A percentile compares a stretch with the other conserved stretches of the same genome.
Conservation (phyloP, 2,329 filamentous ascomycete genomes). For the Diaporthe eres region DNA sequence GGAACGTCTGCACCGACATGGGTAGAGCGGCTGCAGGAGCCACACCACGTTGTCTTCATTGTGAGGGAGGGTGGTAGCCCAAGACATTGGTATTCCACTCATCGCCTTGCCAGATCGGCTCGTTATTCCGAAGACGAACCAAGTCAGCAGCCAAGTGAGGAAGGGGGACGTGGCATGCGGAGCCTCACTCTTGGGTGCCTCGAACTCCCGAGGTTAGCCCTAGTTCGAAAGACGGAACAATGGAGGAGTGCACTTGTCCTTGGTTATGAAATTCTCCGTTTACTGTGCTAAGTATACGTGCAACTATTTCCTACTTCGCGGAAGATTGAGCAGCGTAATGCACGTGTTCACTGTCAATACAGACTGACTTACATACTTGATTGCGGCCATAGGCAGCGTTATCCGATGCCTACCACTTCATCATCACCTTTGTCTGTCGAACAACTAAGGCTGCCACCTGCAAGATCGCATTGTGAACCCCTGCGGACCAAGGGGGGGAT, state of each 20-base stretch:
- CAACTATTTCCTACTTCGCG: too few relatives aligned
- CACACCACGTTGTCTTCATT: background rate
- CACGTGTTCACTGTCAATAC: too few relatives aligned
- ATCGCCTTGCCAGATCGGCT: slow-evolving; percentile 16
- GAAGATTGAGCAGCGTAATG: too few relatives aligned
- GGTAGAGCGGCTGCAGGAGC: background rate
- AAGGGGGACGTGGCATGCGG: background rate
- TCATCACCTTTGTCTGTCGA: too few relatives aligned
- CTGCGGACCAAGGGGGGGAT: background rate
- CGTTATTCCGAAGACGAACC: background rate
- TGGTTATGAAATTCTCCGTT: background rate
- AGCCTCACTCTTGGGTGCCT: slow-evolving; percentile 8
- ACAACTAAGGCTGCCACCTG: background rate
- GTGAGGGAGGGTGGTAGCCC: background rate
- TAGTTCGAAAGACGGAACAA: background rate
- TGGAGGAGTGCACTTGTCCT: too few relatives aligned
- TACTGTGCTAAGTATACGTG: too few relatives aligned
- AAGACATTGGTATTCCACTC: background rate
- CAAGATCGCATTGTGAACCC: background rate
- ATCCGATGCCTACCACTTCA: too few relatives aligned
- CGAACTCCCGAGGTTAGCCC: background rate
- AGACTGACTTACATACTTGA: too few relatives aligned
- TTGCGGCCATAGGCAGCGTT: too few relatives aligned
- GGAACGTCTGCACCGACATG: slow-evolving; percentile 33
- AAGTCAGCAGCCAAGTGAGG: background rate